Base-by-base conservation (phyloP, 768 basidiomycete genomes). In the Hysterangium stoloniferum region DNA sequence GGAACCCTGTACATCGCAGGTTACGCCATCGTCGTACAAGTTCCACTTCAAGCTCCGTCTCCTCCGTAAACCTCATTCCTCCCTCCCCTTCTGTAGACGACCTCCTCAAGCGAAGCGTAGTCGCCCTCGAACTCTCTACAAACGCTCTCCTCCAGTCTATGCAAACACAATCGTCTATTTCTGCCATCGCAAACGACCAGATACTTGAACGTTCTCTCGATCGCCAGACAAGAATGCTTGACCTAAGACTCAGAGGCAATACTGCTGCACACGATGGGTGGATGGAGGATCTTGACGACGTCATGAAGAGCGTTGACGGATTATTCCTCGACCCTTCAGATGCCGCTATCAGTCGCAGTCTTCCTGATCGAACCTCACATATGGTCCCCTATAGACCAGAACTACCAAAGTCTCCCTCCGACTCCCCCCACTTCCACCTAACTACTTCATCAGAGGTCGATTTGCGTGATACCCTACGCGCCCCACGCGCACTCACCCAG, bases 121-220 rank as follows among this genome's bases (percentile, higher is more conserved):
- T 88, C 65, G 88, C 88, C 1, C 71, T 92, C 7, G 89, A 91
- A 62, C 81, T 89, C 73, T 91, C 88, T 4, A 91, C 91, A 52
- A 75, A 80, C 2, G 69, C 91, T 9, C 69, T 92, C 40, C 82
- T 86, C 60, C 80, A 79, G 11, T 84, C 84, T 19, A 82, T 89
- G 58, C 76, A 81, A 34, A 82, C 87, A 0, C 82, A 84, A 55
- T 72, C 80, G 11, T 77, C 69, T 29, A 67, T 75, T 32, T 71
- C 71, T 29, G 66, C 71, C 3, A 66, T 82, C 34, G 64, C 27
- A 70, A 74, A 20, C 59, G 72, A 13, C 78, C 77, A 50, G 34
- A 52, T 2, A 65, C 64, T 6, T 62, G 68, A 17, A 67, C 66
- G 51, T 15, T 45, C 42, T 15, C 51, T 52, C 4, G 80, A 83